phyloP scores from a whole-genome alignment of 305 asterid species.

The Nicotiana rustica region DNA sequence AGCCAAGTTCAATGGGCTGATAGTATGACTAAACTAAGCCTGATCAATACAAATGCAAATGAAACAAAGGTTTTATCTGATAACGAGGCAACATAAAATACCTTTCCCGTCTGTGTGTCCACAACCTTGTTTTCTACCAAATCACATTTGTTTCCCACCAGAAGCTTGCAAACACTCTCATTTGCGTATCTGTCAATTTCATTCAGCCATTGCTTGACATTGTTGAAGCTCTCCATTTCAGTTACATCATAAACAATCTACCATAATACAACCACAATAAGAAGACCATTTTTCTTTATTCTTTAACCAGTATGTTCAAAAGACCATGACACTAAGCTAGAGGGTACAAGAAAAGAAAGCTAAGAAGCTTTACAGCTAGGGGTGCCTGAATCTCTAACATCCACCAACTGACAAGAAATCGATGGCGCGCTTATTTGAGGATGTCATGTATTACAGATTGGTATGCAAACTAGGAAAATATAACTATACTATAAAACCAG shows the following conservation, averaged over 20 bases:
- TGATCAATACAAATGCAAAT: neutral
- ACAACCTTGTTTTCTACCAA: constrained; percentile 88
- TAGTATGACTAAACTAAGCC: neutral
- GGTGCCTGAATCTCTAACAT: neutral
- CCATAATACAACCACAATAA: constrained; percentile 40
- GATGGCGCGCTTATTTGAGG: neutral
- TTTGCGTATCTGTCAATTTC: constrained; percentile 96
- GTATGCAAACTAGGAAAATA: neutral
- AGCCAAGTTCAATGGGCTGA: neutral
- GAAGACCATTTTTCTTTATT: constrained; percentile 23
- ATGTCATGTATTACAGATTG: neutral
- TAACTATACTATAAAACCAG: neutral
- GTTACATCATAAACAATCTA: constrained; percentile 97
- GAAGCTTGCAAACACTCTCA: constrained; percentile 93
- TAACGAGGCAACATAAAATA: constrained; percentile 31
- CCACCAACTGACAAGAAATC: neutral
- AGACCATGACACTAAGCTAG: neutral
- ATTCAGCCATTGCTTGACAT: constrained; percentile 96
- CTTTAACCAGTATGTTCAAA: constrained; percentile 4
- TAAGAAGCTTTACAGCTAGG: neutral
- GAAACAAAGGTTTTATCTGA: neutral
- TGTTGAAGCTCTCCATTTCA: constrained; percentile 98
- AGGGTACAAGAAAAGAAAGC: neutral
- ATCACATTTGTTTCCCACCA: constrained; percentile 98
- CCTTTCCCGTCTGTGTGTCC: constrained; percentile 89